Evolutionary conservation across 176 grass and related monocot genomes (phyloP).

Genomic region (Tillandsia fasciculata): DNA sequence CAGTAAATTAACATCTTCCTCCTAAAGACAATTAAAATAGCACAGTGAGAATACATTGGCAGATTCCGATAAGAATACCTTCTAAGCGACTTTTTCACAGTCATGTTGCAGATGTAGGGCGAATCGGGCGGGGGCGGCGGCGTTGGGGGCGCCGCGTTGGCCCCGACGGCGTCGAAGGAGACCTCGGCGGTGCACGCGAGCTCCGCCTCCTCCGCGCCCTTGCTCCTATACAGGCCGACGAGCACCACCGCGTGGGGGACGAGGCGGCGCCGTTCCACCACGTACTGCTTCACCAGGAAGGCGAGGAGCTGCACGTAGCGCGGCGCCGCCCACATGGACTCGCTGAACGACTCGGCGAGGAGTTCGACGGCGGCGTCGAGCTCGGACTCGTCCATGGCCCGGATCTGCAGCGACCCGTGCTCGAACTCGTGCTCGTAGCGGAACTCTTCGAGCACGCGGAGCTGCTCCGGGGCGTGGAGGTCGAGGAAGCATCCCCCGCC

Average conservation of each 20-base stretch:
- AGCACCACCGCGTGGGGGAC: conserved; percentile 63
- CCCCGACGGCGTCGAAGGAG: conserved; percentile 59
- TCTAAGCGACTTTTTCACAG: conserved; percentile 58
- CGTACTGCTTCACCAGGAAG: conserved; percentile 61
- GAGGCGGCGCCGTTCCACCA: conserved; percentile 43
- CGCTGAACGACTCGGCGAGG: conserved; percentile 63
- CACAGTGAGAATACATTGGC: no score
- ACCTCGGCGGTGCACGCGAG: conserved; percentile 83
- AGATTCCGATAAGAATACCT: conserved; percentile 30
- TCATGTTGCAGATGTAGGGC: conserved; percentile 97
- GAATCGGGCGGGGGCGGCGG: conserved; percentile 52
- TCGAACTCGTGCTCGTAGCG: conserved; percentile 40
- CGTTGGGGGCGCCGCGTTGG: conserved; percentile 51
- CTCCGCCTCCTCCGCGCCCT: conserved; percentile 14
- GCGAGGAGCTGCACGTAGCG: conserved; percentile 55
- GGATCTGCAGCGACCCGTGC: conserved; percentile 47
- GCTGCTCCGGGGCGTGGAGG: conserved; percentile 29
- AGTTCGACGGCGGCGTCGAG: conserved; percentile 43
- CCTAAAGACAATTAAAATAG: no score
- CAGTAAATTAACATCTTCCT: not conserved
- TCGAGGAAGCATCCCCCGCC: conserved; percentile 33
- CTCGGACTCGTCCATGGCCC: conserved; percentile 38
- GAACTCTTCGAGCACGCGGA: conserved; percentile 37
- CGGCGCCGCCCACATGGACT: conserved; percentile 51
- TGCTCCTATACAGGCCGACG: conserved; percentile 47